Base-by-base conservation (phyloP, 1,139 yeast genomes). In the Pneumocystis canis region DNA sequence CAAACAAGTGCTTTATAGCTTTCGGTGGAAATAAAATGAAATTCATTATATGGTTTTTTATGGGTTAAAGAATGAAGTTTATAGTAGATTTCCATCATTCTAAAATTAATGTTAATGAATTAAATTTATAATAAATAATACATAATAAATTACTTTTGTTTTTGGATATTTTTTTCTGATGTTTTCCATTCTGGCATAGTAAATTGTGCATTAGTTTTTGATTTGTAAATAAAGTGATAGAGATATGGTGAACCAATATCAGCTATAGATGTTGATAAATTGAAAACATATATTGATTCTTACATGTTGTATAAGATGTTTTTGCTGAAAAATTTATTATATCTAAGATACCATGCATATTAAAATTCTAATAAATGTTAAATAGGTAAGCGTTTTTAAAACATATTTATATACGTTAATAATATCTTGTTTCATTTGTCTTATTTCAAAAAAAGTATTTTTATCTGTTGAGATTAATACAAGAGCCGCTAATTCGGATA, bases 381-480 rank as follows among this genome's bases (percentile, higher is more conserved):
- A 28, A 59, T 33, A 18, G 2, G 20, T 20, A 58, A 16, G 18
- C 11, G 39, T 32, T 62, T 14, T 47, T 5, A 20, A 7, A 47
- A 47, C 25, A 47, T 25, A 11, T 3, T 30, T 35, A 57, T 9
- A 39, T 57, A 57, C 65, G 32, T 73, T 72, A 30, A 85, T 73
- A 18, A 90, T 79, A 58, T 76, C 76, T 57, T 78, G 77, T 1
- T 88, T 82, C 1, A 83, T 77, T 54, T 78, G 78, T 67, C 86
- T 83, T 79, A 92, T 80, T 64, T 84, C 84, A 71, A 81, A 88
- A 71, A 92, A 92, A 1, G 89, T 79, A 70, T 87, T 87, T 71
- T 86, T 87, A 72, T 84, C 89, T 0, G 96, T 90, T 68, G 94
- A 84, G 11, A 92, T 79, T 40, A 92, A 75, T 2, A 89, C 83